Percentiles rank a stretch among this genome's conserved stretches.
Evolutionary conservation across 2,329 filamentous ascomycete species (phyloP).

Genomic region (Ophiostoma populinum): DNA sequence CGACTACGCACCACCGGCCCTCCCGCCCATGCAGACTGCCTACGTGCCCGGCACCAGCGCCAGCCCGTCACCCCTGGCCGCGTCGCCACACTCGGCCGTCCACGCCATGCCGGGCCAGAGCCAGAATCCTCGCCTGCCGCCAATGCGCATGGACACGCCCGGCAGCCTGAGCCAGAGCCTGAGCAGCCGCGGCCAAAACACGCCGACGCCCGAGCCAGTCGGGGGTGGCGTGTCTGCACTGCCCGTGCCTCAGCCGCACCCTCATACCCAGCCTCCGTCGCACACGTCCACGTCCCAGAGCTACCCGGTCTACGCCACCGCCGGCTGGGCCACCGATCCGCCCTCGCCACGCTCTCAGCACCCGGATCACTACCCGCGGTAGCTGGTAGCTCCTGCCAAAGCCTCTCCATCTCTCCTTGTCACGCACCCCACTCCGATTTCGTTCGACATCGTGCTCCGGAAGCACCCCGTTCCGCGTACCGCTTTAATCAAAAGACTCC

Average conservation of each 20-base stretch:
- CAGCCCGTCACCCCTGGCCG: conserved; percentile 9
- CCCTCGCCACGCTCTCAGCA: conserved; percentile 19
- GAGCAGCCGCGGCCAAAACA: neutral
- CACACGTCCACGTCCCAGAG: neutral
- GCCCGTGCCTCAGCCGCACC: conserved; percentile 4
- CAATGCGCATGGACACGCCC: conserved; percentile 9
- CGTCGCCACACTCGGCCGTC: conserved; percentile 7
- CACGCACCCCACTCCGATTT: neutral
- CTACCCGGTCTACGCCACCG: conserved; percentile 10
- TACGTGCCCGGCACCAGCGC: conserved; percentile 2
- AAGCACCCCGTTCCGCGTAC: conserved; percentile 1
- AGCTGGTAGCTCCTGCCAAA: neutral
- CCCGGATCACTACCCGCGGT: conserved; percentile 19
- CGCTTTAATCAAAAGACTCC: neutral
- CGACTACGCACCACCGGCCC: neutral
- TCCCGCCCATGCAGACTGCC: neutral
- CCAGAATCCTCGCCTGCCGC: conserved; percentile 7
- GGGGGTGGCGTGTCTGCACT: conserved; percentile 2
- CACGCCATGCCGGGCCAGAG: too few relatives aligned
- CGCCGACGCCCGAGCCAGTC: conserved; percentile 7
- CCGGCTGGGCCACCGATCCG: conserved; percentile 8
- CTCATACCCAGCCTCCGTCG: neutral
- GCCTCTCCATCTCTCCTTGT: neutral
- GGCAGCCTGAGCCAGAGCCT: conserved; percentile 14
- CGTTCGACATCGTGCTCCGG: neutral